Percentiles rank a stretch among this genome's conserved stretches.
These are phyloP conservation scores for Kingdonia uniflora DNA, from an alignment of 164 flowering plant species.

Conservation along the genomic window DNA sequence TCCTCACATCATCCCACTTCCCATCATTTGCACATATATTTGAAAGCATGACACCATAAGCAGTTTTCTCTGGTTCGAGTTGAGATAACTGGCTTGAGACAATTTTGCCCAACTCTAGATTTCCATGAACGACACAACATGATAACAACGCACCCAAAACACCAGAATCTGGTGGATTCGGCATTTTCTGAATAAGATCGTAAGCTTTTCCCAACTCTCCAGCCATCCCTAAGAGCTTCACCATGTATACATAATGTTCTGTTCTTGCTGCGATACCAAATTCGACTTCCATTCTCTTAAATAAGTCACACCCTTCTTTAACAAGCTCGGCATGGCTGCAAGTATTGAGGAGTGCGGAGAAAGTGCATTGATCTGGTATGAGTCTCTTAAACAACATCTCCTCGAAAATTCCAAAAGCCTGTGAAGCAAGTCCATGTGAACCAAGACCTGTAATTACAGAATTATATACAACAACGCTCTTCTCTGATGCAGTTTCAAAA, in stretches of 20 bases:
- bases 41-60: constrained; percentile 63
- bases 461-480: constrained; percentile 42
- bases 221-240: constrained; percentile 65
- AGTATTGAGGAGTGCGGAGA: constrained; percentile 58
- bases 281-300: constrained; percentile 42
- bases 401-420: constrained; percentile 44
- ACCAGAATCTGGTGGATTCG: constrained; percentile 41
- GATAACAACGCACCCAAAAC: constrained; percentile 82
- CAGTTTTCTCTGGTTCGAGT: constrained; percentile 27
- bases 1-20: constrained; percentile 61
- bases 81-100: constrained; percentile 34
- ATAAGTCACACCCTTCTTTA: constrained; percentile 35
- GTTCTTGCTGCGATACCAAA: constrained; percentile 39
- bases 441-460: constrained; percentile 59
- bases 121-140: constrained; percentile 51
- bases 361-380: constrained; percentile 56
- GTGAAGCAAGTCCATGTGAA: constrained; percentile 40
- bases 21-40: constrained; percentile 58
- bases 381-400: constrained; percentile 36
- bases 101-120: constrained; percentile 42
- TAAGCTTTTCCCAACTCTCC: constrained; percentile 74
- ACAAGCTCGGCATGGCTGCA: constrained; percentile 68
- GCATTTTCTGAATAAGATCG: constrained; percentile 33
- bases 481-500: constrained; percentile 31
- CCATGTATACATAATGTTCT: constrained; percentile 74